Conservation (phyloP, 2,329 filamentous ascomycete genomes). For the Penicillium fuscoglaucum region DNA sequence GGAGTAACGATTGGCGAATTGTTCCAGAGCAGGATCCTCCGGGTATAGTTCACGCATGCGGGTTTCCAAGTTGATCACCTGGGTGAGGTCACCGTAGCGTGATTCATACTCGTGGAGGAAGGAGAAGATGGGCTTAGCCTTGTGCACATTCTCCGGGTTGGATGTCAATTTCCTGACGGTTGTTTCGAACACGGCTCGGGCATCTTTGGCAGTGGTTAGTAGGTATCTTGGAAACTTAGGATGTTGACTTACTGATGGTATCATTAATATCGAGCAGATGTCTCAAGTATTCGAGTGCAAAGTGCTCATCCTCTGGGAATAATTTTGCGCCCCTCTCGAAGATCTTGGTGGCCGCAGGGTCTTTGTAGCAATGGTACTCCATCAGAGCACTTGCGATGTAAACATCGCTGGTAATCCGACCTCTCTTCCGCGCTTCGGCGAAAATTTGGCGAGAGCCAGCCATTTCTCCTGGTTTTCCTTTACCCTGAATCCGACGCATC, state of each 20-base stretch:
- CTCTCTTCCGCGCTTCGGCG: constrained; percentile 80
- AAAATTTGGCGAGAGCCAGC: constrained; percentile 84
- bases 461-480: constrained; percentile 67
- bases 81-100: constrained; percentile 85
- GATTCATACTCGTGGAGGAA: constrained; percentile 97
- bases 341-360: constrained; percentile 87
- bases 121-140: constrained; percentile 79
- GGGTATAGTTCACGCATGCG: constrained; percentile 94
- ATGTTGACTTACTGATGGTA: constrained; percentile 72
- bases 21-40: constrained; percentile 72
- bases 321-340: constrained; percentile 91
- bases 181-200: constrained; percentile 92
- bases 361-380: constrained; percentile 95
- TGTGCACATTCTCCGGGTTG: constrained; percentile 70
- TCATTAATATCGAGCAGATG: constrained; percentile 91
- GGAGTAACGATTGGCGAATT: constrained; percentile 76
- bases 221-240: background rate
- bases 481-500: constrained; percentile 90
- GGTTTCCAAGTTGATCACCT: constrained; percentile 86
- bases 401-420: constrained; percentile 87
- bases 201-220: constrained; percentile 59
- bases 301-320: constrained; percentile 89
- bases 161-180: constrained; percentile 79
- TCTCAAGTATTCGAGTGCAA: constrained; percentile 94
- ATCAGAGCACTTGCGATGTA: constrained; percentile 92